Percentiles rank a stretch among this genome's conserved stretches.
phyloP scores from a whole-genome alignment of 2,329 filamentous ascomycete species.

The Fusarium sororula region DNA sequence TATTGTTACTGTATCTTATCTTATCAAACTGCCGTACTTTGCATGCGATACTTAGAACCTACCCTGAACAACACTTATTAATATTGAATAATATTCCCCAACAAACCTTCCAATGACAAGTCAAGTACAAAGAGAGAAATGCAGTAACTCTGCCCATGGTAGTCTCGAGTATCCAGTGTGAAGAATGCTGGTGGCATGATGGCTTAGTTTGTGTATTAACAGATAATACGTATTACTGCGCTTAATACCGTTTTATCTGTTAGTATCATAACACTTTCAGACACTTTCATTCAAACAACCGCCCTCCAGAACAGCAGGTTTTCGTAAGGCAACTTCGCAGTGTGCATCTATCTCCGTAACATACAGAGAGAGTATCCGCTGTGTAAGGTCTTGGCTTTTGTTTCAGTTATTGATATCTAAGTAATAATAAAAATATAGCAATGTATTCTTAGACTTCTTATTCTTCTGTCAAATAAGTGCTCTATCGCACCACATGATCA shows the following conservation, averaged over 20 bases:
- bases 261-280: not conserved
- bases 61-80: not conserved
- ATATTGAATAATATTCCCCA: too few species aligned
- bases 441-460: not conserved
- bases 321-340: rapidly evolving
- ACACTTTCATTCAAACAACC: not conserved
- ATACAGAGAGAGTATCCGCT: rapidly evolving
- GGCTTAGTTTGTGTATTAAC: not conserved
- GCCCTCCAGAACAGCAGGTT: rapidly evolving
- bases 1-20: not conserved
- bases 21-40: not conserved
- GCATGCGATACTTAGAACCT: not conserved
- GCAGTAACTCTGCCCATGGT: rapidly evolving
- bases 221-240: not conserved
- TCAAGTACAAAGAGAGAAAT: not conserved
- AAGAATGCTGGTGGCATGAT: too few species aligned
- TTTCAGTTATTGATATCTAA: too few species aligned
- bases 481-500: not conserved
- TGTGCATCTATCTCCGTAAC: rapidly evolving
- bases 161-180: rapidly evolving
- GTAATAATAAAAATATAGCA: too few species aligned
- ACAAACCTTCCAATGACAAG: too few species aligned
- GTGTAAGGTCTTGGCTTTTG: too few species aligned
- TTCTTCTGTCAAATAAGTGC: too few species aligned
- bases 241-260: rapidly evolving